Percentiles rank a stretch among this genome's conserved stretches.
Evolutionary conservation across 2,329 filamentous ascomycete species (phyloP).

Genomic region (Fusarium foetens): DNA sequence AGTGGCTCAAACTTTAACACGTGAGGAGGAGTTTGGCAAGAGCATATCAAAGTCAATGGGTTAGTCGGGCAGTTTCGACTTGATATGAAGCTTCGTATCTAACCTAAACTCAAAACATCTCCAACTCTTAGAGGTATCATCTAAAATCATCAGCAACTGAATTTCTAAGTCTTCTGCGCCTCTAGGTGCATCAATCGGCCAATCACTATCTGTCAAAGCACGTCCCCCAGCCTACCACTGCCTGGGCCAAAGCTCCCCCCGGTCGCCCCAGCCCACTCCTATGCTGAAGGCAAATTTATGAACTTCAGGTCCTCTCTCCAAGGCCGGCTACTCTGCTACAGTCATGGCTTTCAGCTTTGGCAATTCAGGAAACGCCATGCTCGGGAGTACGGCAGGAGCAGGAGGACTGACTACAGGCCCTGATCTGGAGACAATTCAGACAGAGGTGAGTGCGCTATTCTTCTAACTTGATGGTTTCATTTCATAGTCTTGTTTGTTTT

Average conservation of each 20-base stretch:
- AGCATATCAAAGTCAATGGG: conserved; percentile 8
- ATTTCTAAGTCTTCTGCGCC: conserved; percentile 4
- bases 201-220: conserved; percentile 39
- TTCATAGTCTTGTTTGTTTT: conserved; percentile 20
- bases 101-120: neutral
- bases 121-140: neutral
- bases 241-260: conserved; percentile 35
- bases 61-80: conserved; percentile 5
- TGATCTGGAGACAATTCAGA: conserved; percentile 81
- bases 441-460: conserved; percentile 69
- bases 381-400: conserved; percentile 53
- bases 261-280: conserved; percentile 35
- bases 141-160: neutral
- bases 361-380: conserved; percentile 57
- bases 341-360: conserved; percentile 74
- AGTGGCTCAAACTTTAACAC: conserved; percentile 38
- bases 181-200: conserved; percentile 23
- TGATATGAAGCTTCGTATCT: neutral
- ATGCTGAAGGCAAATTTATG: conserved; percentile 44
- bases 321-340: conserved; percentile 52
- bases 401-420: conserved; percentile 61
- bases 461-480: neutral
- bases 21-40: conserved; percentile 43
- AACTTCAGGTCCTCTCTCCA: conserved; percentile 41
- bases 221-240: conserved; percentile 39